A percentile compares a stretch with the other conserved stretches of the same genome.
Conservation (phyloP, 106 monocot species). For the Allium fistulosum region DNA sequence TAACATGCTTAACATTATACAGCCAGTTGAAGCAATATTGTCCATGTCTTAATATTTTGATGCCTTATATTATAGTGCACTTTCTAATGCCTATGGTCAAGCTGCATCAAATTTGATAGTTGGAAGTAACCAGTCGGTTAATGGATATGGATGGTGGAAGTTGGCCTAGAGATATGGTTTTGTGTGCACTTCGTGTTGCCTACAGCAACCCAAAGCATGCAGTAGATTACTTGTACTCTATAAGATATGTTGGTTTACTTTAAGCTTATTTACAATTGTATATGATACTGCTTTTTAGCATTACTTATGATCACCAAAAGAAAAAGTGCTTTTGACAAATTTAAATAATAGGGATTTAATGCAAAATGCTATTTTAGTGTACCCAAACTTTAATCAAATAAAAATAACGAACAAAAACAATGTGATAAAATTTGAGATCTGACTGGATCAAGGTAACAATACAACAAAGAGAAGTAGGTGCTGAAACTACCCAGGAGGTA, state of each 20-base stretch:
- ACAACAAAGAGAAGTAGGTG: too few relatives aligned
- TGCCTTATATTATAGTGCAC: slow-evolving; percentile 16
- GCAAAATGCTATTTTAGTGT: too few relatives aligned
- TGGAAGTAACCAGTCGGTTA: slow-evolving; percentile 61
- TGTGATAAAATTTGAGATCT: too few relatives aligned
- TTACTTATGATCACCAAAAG: too few relatives aligned
- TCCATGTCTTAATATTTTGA: neutral
- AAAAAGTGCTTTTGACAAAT: too few relatives aligned
- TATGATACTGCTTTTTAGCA: neutral
- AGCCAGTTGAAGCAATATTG: neutral
- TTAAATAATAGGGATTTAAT: too few relatives aligned
- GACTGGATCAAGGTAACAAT: too few relatives aligned
- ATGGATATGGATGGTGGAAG: slow-evolving; percentile 98
- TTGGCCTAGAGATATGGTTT: slow-evolving; percentile 84
- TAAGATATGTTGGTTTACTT: slow-evolving; percentile 20
- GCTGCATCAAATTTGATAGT: slow-evolving; percentile 76
- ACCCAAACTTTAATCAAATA: too few relatives aligned
- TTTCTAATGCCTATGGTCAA: slow-evolving; percentile 62
- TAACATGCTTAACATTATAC: neutral
- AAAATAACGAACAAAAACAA: too few relatives aligned
- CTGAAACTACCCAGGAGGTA: too few relatives aligned
- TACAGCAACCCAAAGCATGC: slow-evolving; percentile 99
- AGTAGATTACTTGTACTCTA: slow-evolving; percentile 98
- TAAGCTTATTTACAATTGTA: neutral
- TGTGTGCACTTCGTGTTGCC: slow-evolving; percentile 84